Evolutionary conservation across 1,139 yeast genomes (phyloP).

Genomic region (Yamadazyma dushanensis): DNA sequence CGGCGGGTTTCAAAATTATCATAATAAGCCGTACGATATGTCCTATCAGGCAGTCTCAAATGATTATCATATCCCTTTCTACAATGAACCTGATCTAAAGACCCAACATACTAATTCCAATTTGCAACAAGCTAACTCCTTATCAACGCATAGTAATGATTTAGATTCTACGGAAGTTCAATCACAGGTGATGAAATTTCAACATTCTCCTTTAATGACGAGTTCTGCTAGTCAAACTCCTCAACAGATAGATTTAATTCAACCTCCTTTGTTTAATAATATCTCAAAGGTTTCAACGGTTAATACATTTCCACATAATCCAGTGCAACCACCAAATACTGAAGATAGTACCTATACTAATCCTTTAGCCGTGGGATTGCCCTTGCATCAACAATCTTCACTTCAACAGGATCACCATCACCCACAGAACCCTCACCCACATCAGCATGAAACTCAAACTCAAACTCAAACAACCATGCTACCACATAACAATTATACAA

Average conservation of each 20-base stretch:
- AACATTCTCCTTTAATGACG: neutral
- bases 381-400: neutral
- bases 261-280: conserved; percentile 4
- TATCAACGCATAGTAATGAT: neutral
- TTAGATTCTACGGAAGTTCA: neutral
- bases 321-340: neutral
- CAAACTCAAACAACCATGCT: conserved; percentile 4
- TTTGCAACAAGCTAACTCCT: too few species aligned
- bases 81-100: neutral
- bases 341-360: neutral
- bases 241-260: conserved; percentile 5
- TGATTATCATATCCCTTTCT: conserved; percentile 2
- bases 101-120: too few species aligned
- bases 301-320: neutral
- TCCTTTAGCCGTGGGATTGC: neutral
- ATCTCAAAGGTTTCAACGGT: neutral
- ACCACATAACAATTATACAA: conserved; percentile 4
- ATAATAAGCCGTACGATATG: conserved; percentile 1
- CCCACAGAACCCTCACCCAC: neutral
- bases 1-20: neutral
- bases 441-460: neutral
- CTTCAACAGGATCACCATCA: neutral
- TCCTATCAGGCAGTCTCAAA: conserved; percentile 3
- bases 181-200: neutral
- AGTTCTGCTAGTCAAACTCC: conserved; percentile 3